Evolutionary conservation across 768 basidiomycete species (phyloP).

Genomic region (Lactifluus pinguis): DNA sequence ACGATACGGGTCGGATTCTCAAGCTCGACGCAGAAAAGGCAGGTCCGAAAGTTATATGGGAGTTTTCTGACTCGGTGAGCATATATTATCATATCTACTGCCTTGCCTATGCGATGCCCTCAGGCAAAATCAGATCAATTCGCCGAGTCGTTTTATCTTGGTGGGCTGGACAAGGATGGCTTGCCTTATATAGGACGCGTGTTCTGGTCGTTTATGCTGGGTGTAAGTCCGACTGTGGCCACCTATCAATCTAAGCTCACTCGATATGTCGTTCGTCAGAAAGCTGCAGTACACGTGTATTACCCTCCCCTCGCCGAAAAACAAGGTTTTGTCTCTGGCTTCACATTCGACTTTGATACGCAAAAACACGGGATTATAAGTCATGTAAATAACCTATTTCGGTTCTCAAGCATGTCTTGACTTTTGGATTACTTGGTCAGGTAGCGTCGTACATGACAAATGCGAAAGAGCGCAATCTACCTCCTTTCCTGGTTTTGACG

Average conservation of each 20-base stretch:
- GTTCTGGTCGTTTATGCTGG: constrained; percentile 51
- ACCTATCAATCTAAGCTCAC: neutral
- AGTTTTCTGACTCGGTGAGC: constrained; percentile 49
- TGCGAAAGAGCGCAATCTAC: constrained; percentile 28
- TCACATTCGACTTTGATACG: constrained; percentile 59
- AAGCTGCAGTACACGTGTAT: constrained; percentile 46
- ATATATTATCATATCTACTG: neutral
- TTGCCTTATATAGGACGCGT: constrained; percentile 50
- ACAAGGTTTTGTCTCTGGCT: constrained; percentile 40
- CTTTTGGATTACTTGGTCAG: constrained; percentile 25
- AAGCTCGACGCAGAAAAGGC: constrained; percentile 36
- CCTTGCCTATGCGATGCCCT: neutral
- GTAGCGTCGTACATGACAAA: constrained; percentile 45
- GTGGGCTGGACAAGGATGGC: constrained; percentile 43
- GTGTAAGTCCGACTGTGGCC: constrained; percentile 33
- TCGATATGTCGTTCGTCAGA: constrained; percentile 29
- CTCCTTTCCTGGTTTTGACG: constrained; percentile 43
- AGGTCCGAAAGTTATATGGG: constrained; percentile 36
- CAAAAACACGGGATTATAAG: constrained; percentile 54
- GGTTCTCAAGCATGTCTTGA: neutral
- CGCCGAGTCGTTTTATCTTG: constrained; percentile 47
- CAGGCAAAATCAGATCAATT: constrained; percentile 36
- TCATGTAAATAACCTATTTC: constrained; percentile 39
- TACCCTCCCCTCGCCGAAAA: constrained; percentile 39
- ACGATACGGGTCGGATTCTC: constrained; percentile 51